phyloP scores from a whole-genome alignment of 164 flowering plant species.

The Vitis rotundifolia region DNA sequence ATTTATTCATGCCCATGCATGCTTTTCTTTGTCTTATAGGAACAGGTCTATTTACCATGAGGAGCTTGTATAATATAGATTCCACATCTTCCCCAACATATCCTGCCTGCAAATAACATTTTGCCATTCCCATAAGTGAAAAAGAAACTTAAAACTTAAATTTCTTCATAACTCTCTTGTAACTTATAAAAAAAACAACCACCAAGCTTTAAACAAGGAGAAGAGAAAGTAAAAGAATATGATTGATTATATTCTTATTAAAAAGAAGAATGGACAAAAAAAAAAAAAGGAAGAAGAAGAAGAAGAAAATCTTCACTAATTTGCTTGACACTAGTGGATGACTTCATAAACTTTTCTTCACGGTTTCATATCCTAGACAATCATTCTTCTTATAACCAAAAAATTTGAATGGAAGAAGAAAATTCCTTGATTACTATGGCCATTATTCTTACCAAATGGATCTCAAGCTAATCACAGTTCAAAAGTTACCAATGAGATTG shows the following conservation, averaged over 20 bases:
- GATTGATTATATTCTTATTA: too few relatives aligned
- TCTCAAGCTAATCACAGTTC: too few relatives aligned
- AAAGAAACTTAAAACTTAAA: background rate
- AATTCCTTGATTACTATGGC: too few relatives aligned
- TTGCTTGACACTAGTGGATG: too few relatives aligned
- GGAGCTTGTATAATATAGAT: slow-evolving; percentile 86
- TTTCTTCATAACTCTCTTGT: background rate
- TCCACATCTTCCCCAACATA: slow-evolving; percentile 98
- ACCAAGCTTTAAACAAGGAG: background rate
- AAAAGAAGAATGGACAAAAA: background rate
- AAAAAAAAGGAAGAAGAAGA: too few relatives aligned
- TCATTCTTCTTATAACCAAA: too few relatives aligned
- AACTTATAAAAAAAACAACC: background rate
- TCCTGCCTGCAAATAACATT: slow-evolving; percentile 70
- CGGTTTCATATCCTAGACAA: too few relatives aligned
- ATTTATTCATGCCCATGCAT: too few relatives aligned
- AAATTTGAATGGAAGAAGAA: background rate
- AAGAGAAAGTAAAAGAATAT: background rate
- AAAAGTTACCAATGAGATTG: background rate
- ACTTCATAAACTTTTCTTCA: too few relatives aligned
- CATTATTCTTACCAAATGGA: too few relatives aligned
- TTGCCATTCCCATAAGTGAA: background rate
- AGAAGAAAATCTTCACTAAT: too few relatives aligned
- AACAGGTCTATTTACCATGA: slow-evolving; percentile 40
- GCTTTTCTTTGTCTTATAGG: too few relatives aligned